Conservation (phyloP, 2,329 filamentous ascomycete genomes). For the Talaromyces sp. region DNA sequence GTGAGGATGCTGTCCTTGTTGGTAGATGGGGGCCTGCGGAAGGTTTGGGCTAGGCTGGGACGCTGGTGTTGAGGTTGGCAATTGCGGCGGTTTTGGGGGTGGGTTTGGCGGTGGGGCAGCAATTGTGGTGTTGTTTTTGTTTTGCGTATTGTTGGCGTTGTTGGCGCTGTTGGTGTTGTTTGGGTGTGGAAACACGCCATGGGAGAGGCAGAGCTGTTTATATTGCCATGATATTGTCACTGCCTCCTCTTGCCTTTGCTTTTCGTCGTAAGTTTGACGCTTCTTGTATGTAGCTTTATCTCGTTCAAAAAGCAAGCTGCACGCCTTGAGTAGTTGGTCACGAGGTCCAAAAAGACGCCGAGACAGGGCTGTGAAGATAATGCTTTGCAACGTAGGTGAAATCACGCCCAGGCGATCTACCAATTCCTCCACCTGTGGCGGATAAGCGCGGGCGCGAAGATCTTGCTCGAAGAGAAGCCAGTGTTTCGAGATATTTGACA, state of each 20-base stretch:
- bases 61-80: background rate
- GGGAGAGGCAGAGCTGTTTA: conserved; percentile 8
- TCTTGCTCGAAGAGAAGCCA: conserved; percentile 36
- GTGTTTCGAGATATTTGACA: conserved; percentile 37
- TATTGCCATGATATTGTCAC: conserved; percentile 15
- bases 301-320: conserved; percentile 16
- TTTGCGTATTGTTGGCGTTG: background rate
- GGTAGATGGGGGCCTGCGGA: background rate
- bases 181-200: background rate
- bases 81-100: background rate
- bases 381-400: conserved; percentile 48
- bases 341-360: conserved; percentile 19
- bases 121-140: background rate
- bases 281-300: conserved; percentile 16
- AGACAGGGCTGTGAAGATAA: conserved; percentile 43
- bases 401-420: conserved; percentile 40
- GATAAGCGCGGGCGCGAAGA: conserved; percentile 36
- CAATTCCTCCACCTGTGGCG: conserved; percentile 55
- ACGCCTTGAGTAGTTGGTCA: conserved; percentile 10
- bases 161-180: background rate
- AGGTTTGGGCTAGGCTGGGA: background rate
- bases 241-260: conserved; percentile 14
- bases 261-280: conserved; percentile 8
- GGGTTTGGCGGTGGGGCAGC: background rate
- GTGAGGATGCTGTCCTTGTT: background rate